Base-by-base conservation (phyloP, 164 flowering plant genomes). In the Liriodendron chinense region DNA sequence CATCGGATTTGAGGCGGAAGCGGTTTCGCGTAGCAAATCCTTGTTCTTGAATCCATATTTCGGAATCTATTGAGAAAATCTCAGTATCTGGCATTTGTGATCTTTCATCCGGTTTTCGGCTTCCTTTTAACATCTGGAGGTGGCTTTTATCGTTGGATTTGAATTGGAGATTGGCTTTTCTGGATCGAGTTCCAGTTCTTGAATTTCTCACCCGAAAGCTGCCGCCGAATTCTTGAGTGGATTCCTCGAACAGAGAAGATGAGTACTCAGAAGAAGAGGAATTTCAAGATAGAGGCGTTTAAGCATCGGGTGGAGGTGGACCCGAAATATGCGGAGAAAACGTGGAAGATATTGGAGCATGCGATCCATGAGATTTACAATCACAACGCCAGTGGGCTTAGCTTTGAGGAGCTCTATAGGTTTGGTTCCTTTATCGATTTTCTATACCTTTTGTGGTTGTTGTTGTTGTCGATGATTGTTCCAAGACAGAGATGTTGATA, bases 361-460 rank as follows among this genome's bases (percentile, higher is more conserved):
- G 98, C 99, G n/a, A 95, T 95, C 71, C 89, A 87, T 71, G 97
- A 95, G 87, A 95, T 95, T 78, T 95, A 93, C 80, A 91, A 93
- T 81, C 98, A 95, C 68, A 93, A 95, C 74, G 96, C 98, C n/a
- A 90, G 94, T 64, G 94, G 94, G 13, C 96, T 95, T 50, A 89
- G 97, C 79, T 95, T 95, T 65, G 97, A 93, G 81, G 98, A 93
- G 84, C 93, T 95, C 64, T 95, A 95, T 70, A 86, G 98, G 99
- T 92, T 47, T 47, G 68, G 48, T 72, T 59, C 12, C n/a, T 25
- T n/a, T 48, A 28, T 20, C 61, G 22, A 8, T 23, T 43, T 72
- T 9, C 7, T 72, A 10, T 67, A 53, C 23, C 13, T 9, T 20
- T 9, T 53, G 18, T 12, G 16, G 59, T 12, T 53, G 59, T 9